Conservation (phyloP, 1,139 yeast species). For the Saccharomycopsis hybrid region DNA sequence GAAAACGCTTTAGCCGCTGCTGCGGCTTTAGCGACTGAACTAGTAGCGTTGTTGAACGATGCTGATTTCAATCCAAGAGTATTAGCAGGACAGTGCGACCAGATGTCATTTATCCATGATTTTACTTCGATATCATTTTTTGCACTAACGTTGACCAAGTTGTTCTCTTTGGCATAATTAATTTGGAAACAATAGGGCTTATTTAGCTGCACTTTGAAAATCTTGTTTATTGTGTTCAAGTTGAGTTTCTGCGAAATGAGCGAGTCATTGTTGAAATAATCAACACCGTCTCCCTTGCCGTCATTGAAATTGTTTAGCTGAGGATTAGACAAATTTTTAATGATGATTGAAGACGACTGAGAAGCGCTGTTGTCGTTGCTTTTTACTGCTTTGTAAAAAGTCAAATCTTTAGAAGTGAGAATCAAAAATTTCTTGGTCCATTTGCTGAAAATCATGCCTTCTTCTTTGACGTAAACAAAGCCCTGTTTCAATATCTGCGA, state of each 20-base stretch:
- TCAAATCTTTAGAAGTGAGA: constrained; percentile 18
- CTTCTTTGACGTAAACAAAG: constrained; percentile 20
- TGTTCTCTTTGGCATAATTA: constrained; percentile 11
- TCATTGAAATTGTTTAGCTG: constrained; percentile 19
- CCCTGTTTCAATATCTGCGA: constrained; percentile 20
- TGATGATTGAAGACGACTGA: constrained; percentile 12
- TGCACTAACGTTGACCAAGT: constrained; percentile 9
- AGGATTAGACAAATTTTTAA: constrained; percentile 20
- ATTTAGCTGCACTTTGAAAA: constrained; percentile 15
- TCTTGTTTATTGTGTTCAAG: constrained; percentile 8
- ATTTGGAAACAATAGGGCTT: constrained; percentile 20
- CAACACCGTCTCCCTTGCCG: constrained; percentile 21
- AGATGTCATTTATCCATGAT: constrained; percentile 20
- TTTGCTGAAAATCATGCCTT: constrained; percentile 21
- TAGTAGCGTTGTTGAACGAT: neutral
- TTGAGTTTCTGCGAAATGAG: constrained; percentile 14
- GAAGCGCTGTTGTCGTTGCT: constrained; percentile 3
- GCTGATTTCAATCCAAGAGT: constrained; percentile 16
- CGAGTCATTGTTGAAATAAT: constrained; percentile 20
- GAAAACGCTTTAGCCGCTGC: too few species aligned
- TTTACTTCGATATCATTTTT: constrained; percentile 21
- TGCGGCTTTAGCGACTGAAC: neutral
- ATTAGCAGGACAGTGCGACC: constrained; percentile 21
- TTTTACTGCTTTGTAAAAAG: constrained; percentile 19
- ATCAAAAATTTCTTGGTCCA: constrained; percentile 21